Conservation (phyloP, 805 yeast genomes). For the Lipomyces spencermartinsiae region DNA sequence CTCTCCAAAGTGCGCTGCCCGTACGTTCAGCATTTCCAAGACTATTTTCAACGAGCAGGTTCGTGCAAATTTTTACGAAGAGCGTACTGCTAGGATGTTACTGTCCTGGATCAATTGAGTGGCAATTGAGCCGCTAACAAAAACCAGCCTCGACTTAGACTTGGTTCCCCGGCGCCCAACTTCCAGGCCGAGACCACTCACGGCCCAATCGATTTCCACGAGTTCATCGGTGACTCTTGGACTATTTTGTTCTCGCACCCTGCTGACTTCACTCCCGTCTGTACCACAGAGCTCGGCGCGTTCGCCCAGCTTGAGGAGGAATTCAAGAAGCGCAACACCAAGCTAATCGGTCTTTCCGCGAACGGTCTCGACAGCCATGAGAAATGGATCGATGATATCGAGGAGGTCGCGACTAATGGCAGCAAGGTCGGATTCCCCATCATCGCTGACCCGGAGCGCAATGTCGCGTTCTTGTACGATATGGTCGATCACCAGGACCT, state of each 20-base stretch:
- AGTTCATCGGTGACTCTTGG: constrained; percentile 86
- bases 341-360: constrained; percentile 89
- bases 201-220: constrained; percentile 86
- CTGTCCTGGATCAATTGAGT: constrained; percentile 1
- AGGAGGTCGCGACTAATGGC: constrained; percentile 74
- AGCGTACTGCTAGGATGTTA: neutral
- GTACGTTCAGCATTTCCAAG: constrained; percentile 27
- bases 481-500: constrained; percentile 88
- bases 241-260: constrained; percentile 91
- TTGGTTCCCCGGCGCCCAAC: constrained; percentile 87
- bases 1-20: neutral
- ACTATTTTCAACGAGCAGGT: constrained; percentile 24
- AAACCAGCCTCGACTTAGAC: constrained; percentile 60
- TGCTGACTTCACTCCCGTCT: constrained; percentile 95
- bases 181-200: constrained; percentile 81
- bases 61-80: neutral
- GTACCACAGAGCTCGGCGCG: constrained; percentile 96
- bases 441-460: constrained; percentile 84
- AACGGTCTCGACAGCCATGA: constrained; percentile 80
- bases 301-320: constrained; percentile 89
- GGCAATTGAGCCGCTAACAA: too few relatives aligned
- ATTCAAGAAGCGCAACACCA: constrained; percentile 81
- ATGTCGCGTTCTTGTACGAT: constrained; percentile 82
- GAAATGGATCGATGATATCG: constrained; percentile 89
- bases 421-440: constrained; percentile 84